Conservation (phyloP, 2,329 filamentous ascomycete species). For the Claviceps digitariae region DNA sequence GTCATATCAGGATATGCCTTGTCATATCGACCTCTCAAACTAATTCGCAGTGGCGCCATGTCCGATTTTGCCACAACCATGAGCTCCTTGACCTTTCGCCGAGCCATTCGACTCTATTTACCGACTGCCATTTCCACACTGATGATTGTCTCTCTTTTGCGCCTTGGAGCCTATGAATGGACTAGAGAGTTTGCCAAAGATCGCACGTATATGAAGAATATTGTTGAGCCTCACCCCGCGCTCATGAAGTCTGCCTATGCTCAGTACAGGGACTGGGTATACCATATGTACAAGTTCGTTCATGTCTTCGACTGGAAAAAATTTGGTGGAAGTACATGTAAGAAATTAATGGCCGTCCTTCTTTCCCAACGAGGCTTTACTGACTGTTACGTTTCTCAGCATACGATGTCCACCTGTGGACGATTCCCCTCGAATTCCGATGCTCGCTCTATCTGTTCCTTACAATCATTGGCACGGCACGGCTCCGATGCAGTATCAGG, state of each 20-base stretch:
- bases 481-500: conserved; percentile 28
- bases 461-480: conserved; percentile 34
- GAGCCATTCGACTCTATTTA: conserved; percentile 37
- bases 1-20: conserved; percentile 49
- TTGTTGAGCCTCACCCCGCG: conserved; percentile 33
- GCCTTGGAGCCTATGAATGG: conserved; percentile 33
- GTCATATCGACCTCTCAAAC: conserved; percentile 37
- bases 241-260: conserved; percentile 22
- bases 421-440: conserved; percentile 47
- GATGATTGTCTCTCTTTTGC: conserved; percentile 29
- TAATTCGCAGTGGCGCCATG: conserved; percentile 24
- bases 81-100: conserved; percentile 37
- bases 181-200: conserved; percentile 33
- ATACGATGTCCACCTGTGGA: conserved; percentile 49
- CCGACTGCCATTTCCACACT: conserved; percentile 38
- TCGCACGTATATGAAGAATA: conserved; percentile 29
- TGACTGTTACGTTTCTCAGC: conserved; percentile 13
- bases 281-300: conserved; percentile 35
- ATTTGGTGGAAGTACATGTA: conserved; percentile 32
- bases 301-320: conserved; percentile 38
- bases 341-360: conserved; percentile 6
- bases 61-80: conserved; percentile 30
- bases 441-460: conserved; percentile 46
- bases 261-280: conserved; percentile 32
- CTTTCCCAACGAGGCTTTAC: background rate